Conservation (phyloP, 2,329 filamentous ascomycete species). For the Pochonia chlamydosporia region DNA sequence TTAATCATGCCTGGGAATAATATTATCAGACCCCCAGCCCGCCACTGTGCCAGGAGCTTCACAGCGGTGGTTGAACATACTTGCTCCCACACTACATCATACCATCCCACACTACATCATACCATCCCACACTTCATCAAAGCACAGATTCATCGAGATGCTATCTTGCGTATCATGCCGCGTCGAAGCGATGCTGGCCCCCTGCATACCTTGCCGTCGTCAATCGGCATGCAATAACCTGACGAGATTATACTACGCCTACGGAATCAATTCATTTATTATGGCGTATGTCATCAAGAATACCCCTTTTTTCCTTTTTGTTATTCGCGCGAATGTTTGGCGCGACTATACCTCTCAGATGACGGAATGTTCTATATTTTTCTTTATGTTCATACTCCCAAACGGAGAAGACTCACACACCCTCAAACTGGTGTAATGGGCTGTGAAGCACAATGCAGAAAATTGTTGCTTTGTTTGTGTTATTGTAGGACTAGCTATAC, state of each 20-base stretch:
- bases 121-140: neutral
- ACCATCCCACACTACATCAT: neutral
- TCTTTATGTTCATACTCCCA: slow-evolving; percentile 15
- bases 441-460: slow-evolving; percentile 8
- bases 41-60: slow-evolving; percentile 3
- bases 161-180: too few species aligned
- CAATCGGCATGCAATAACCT: neutral
- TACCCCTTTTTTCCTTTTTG: slow-evolving; percentile 8
- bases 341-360: slow-evolving; percentile 19
- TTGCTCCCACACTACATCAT: neutral
- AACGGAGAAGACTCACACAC: slow-evolving; percentile 3
- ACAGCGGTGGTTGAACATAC: slow-evolving; percentile 2
- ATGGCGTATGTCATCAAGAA: slow-evolving; percentile 7
- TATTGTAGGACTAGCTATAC: slow-evolving; percentile 15
- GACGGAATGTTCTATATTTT: slow-evolving; percentile 15
- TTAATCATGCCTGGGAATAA: slow-evolving; percentile 16
- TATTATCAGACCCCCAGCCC: neutral
- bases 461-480: slow-evolving; percentile 11
- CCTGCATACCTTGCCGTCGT: too few species aligned
- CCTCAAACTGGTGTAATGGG: slow-evolving; percentile 12
- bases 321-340: slow-evolving; percentile 1
- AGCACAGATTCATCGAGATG: neutral
- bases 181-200: slow-evolving; percentile 11
- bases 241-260: slow-evolving; percentile 1
- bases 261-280: neutral